Percentiles rank a stretch among this genome's conserved stretches.
phyloP scores from a whole-genome alignment of 805 yeast species.

The Pachysolen tannophilus region DNA sequence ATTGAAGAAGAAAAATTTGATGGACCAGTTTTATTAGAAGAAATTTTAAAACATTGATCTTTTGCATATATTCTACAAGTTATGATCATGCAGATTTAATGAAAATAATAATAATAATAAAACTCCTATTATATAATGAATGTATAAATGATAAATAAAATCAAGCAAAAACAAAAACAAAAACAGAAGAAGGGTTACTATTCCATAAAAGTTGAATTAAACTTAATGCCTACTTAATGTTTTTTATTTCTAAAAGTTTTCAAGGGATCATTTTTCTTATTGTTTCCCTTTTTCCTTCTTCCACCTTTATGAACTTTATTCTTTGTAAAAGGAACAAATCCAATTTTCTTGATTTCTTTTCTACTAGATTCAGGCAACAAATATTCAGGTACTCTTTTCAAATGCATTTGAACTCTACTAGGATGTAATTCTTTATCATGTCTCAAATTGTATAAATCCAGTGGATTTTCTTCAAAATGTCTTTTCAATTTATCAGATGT shows the following conservation, averaged over 20 bases:
- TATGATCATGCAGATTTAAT: too few relatives aligned
- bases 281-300: slow-evolving; percentile 18
- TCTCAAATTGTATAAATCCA: slow-evolving; percentile 78
- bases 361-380: slow-evolving; percentile 76
- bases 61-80: neutral
- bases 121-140: neutral
- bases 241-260: slow-evolving; percentile 28
- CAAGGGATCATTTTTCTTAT: slow-evolving; percentile 44
- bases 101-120: neutral
- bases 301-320: slow-evolving; percentile 26
- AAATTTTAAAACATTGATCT: slow-evolving; percentile 18
- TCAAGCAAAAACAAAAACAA: neutral
- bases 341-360: slow-evolving; percentile 43
- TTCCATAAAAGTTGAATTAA: too few relatives aligned
- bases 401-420: slow-evolving; percentile 71
- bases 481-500: slow-evolving; percentile 86
- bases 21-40: slow-evolving; percentile 56
- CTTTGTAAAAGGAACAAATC: slow-evolving; percentile 69
- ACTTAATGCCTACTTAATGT: too few relatives aligned
- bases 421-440: slow-evolving; percentile 89
- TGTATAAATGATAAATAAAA: neutral
- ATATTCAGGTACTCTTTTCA: slow-evolving; percentile 90
- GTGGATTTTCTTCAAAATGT: slow-evolving; percentile 96
- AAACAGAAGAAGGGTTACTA: too few relatives aligned
- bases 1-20: slow-evolving; percentile 31